Conservation (phyloP, 768 basidiomycete species). For the Psilocybe cubensis region DNA sequence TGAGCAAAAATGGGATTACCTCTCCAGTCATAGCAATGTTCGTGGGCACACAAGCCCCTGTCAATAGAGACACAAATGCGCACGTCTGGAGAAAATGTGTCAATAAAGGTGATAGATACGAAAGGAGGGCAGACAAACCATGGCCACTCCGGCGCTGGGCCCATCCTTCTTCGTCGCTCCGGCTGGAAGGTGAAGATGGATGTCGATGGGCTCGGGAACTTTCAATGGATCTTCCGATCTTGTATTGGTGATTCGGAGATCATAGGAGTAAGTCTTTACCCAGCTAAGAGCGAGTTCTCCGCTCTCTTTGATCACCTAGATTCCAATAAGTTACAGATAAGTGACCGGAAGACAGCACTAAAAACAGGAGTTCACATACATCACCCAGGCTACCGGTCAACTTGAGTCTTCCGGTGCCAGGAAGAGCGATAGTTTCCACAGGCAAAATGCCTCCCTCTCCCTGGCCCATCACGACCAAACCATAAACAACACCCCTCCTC, state of each 20-base stretch:
- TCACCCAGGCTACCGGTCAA: conserved; percentile 87
- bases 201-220: conserved; percentile 71
- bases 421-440: conserved; percentile 81
- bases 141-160: conserved; percentile 87
- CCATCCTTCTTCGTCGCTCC: conserved; percentile 96
- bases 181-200: conserved; percentile 88
- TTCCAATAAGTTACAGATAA: not conserved
- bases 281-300: conserved; percentile 90
- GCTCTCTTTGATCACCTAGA: conserved; percentile 86
- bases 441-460: conserved; percentile 86
- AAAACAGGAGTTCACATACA: conserved; percentile 35
- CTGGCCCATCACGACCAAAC: conserved; percentile 86
- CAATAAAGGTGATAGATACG: not conserved
- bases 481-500: conserved; percentile 78
- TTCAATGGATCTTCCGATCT: conserved; percentile 77
- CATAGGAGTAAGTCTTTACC: conserved; percentile 87
- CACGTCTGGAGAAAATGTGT: conserved; percentile 52
- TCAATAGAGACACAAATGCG: conserved; percentile 85
- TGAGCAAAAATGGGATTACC: conserved; percentile 35
- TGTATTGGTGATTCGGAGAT: conserved; percentile 73
- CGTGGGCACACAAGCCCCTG: conserved; percentile 71
- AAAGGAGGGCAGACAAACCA: conserved; percentile 50
- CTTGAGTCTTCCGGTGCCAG: conserved; percentile 74
- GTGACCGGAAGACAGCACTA: not conserved
- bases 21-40: conserved; percentile 92